Base-by-base conservation (phyloP, 1,139 yeast genomes). In the Arxiozyma bovina region DNA sequence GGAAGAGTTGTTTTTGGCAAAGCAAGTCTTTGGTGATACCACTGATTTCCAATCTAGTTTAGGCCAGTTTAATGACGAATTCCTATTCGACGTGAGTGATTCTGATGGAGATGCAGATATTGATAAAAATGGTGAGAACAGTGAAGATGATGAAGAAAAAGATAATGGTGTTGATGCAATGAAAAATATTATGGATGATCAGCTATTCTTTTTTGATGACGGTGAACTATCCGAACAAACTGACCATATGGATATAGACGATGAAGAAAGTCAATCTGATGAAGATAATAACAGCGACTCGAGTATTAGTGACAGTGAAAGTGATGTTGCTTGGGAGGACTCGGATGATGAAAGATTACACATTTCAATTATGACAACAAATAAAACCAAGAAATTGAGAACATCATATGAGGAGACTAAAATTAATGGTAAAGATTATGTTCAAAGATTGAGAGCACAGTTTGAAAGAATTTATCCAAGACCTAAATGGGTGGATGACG, bases 381-480 rank as follows among this genome's bases (percentile, higher is more conserved):
- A 83, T 60, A 81, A 79, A 62, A 71, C 86, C 50, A 83, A 81
- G 63, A 93, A 93, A 71, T 76, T 94, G 62, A 79, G 97, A 62
- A 77, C 77, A 53, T 69, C 78, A 0, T 85, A 81, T 58, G 70
- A 72, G 3, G 97, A 93, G 60, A 73, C 79, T 42, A 63, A 66
- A 2, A 74, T 93, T 25, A 68, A 58, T 60, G 97, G 97, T 12
- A 76, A 70, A 53, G 81, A 84, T 54, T 94, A 91, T 66, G 76
- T 83, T 48, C 73, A 73, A 25, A 78, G 99, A 64, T 75, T 94
- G 57, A 78, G 98, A 66, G 73, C 86, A 1, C 96, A 93, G 64
- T 91, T 87, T 69, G 91, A 85, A 66, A 86, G 85, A 68, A 85
- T 89, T 58, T 88, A 90, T 65, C 96, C 97, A 34, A 78, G 82